These are phyloP conservation scores for Euphorbia lathyris DNA, from an alignment of 345 rosid species.

Conservation along the genomic window DNA sequence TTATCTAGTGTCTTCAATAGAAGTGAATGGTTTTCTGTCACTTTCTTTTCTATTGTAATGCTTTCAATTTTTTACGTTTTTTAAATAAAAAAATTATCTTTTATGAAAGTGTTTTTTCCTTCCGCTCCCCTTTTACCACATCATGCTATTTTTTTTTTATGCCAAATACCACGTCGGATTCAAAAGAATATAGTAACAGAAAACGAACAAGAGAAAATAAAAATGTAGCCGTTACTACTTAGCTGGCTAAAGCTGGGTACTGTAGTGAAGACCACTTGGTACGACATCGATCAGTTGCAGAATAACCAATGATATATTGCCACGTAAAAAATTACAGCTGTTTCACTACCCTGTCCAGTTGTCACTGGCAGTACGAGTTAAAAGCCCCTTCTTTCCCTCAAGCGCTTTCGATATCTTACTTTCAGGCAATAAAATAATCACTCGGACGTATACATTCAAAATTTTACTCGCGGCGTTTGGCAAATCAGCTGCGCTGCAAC, in stretches of 20 bases:
- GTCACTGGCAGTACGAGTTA: conserved; percentile 35
- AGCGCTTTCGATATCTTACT: conserved; percentile 13
- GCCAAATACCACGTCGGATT: conserved; percentile 9
- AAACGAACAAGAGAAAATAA: neutral
- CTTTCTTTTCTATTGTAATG: too few species aligned
- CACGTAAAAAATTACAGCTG: conserved; percentile 36
- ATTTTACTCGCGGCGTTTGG: neutral
- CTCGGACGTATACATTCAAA: neutral
- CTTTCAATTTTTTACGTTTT: too few species aligned
- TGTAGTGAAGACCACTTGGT: conserved; percentile 13
- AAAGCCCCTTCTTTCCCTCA: conserved; percentile 20
- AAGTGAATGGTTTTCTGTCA: too few species aligned
- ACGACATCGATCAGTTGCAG: conserved; percentile 3
- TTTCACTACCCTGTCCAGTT: conserved; percentile 35
- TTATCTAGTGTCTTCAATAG: too few species aligned
- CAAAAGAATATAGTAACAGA: neutral
- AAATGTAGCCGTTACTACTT: conserved; percentile 21
- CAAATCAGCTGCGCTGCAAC: neutral
- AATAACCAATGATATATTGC: neutral
- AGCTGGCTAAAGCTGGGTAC: conserved; percentile 39
- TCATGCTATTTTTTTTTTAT: neutral
- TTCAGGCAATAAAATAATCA: neutral
- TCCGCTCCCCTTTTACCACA: conserved; percentile 12
- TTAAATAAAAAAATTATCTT: too few species aligned
- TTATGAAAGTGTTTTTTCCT: too few species aligned